These are phyloP conservation scores for Polytrichum commune DNA, from an alignment of 225 moss, liverwort and hornwort species.

Conservation along the genomic window DNA sequence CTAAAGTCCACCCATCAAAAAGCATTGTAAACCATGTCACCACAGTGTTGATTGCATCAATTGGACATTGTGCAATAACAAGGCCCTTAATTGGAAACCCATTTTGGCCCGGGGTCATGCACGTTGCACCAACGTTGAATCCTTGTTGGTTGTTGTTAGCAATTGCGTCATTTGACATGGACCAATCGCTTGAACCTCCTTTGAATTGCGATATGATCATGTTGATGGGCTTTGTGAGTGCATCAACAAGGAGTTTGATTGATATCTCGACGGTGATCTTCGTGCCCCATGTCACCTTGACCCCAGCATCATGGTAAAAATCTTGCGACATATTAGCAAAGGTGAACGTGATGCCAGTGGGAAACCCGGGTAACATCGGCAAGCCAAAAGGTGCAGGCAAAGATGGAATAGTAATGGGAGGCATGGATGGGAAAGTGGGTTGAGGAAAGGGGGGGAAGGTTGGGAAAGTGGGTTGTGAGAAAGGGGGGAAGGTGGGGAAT, in stretches of 20 bases:
- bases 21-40: slow-evolving; percentile 42
- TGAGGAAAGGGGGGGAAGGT: slow-evolving; percentile 13
- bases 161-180: slow-evolving; percentile 12
- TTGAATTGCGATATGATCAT: slow-evolving; percentile 19
- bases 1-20: slow-evolving; percentile 33
- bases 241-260: slow-evolving; percentile 26
- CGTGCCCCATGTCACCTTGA: too few relatives aligned
- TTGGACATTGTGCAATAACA: slow-evolving; percentile 23
- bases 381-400: slow-evolving; percentile 35
- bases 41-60: not conserved
- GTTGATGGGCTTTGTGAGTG: slow-evolving; percentile 33
- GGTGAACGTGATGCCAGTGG: slow-evolving; percentile 42
- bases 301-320: too few relatives aligned
- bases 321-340: slow-evolving; percentile 43
- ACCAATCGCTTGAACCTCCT: not conserved
- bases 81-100: slow-evolving; percentile 35
- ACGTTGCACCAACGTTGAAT: slow-evolving; percentile 24
- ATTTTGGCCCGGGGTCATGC: slow-evolving; percentile 19
- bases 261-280: too few relatives aligned
- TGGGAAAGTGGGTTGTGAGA: slow-evolving; percentile 3
- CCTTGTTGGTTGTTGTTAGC: slow-evolving; percentile 13
- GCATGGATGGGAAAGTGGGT: not conserved
- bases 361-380: slow-evolving; percentile 2
- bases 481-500: slow-evolving; percentile 7
- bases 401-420: not conserved